These are phyloP conservation scores for Sodiomyces alkalinus DNA, from an alignment of 2,329 filamentous ascomycete species.

Conservation along the genomic window DNA sequence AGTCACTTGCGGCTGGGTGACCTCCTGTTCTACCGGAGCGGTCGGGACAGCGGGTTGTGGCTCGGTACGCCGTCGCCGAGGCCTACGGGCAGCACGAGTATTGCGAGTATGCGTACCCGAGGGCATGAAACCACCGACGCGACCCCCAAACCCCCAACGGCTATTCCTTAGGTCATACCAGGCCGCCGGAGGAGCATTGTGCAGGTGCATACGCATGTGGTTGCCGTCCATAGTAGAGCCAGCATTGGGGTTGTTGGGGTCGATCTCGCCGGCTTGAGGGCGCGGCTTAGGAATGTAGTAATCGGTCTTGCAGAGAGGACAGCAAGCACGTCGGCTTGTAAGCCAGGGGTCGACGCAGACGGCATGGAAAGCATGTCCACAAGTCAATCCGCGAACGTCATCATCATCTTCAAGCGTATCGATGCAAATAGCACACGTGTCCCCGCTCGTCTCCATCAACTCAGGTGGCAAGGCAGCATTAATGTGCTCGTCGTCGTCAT, in stretches of 20 bases:
- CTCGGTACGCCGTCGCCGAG: too few species aligned
- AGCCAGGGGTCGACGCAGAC: slow-evolving; percentile 94
- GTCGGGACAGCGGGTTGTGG: too few species aligned
- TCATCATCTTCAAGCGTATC: slow-evolving; percentile 90
- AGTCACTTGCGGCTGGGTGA: too few species aligned
- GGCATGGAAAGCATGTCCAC: slow-evolving; percentile 96
- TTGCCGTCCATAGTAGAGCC: slow-evolving; percentile 16
- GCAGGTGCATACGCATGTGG: slow-evolving; percentile 32
- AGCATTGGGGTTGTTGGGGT: slow-evolving; percentile 15
- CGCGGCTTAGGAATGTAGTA: slow-evolving; percentile 92
- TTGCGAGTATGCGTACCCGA: slow-evolving; percentile 1
- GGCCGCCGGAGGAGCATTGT: slow-evolving; percentile 22
- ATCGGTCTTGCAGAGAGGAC: slow-evolving; percentile 93
- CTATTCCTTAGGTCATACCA: slow-evolving; percentile 20
- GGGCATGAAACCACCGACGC: slow-evolving; percentile 4
- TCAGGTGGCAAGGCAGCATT: slow-evolving; percentile 70
- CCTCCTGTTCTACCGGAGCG: too few species aligned
- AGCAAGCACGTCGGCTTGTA: slow-evolving; percentile 85
- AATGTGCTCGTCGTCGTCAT: slow-evolving; percentile 70
- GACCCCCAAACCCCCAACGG: slow-evolving; percentile 4
- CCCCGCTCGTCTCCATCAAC: slow-evolving; percentile 65
- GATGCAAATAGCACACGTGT: slow-evolving; percentile 92
- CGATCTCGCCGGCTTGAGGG: slow-evolving; percentile 30
- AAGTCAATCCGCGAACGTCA: slow-evolving; percentile 83
- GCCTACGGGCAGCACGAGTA: slow-evolving; percentile 4